Conservation (phyloP, 2,329 filamentous ascomycete genomes). For the Arthroderma uncinatum region DNA sequence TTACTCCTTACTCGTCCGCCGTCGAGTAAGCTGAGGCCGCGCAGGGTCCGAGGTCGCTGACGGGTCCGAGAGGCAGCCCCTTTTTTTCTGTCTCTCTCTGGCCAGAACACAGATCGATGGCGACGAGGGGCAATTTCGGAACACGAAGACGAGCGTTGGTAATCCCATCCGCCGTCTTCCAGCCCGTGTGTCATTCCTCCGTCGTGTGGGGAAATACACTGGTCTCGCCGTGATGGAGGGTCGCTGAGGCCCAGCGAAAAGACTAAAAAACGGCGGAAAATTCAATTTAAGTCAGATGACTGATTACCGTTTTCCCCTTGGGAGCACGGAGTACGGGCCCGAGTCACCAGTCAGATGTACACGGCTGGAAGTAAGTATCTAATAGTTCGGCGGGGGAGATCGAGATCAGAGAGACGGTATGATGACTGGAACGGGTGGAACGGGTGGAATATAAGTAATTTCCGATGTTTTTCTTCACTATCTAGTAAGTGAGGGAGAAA, state of each 20-base stretch:
- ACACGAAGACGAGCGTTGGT: neutral
- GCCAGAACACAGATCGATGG: neutral
- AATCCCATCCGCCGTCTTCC: neutral
- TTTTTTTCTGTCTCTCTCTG: neutral
- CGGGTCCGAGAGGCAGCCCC: no score
- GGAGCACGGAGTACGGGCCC: neutral
- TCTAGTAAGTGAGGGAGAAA: neutral
- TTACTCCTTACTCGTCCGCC: neutral
- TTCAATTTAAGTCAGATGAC: slow-evolving; percentile 1
- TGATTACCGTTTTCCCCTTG: neutral
- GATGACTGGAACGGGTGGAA: neutral
- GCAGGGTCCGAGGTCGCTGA: neutral
- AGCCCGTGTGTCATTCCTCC: neutral
- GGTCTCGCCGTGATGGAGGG: slow-evolving; percentile 4
- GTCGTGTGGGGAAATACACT: neutral
- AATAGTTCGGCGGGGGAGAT: neutral
- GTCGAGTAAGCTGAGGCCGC: no score
- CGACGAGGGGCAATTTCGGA: slow-evolving; percentile 2
- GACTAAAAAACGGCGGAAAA: neutral
- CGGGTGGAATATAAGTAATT: neutral
- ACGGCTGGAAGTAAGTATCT: neutral
- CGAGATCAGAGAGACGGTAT: neutral
- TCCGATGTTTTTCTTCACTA: slow-evolving; percentile 1
- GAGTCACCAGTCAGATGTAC: neutral
- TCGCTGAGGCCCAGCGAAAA: neutral